A percentile compares a stretch with the other conserved stretches of the same genome.
Evolutionary conservation across 257 asterid genomes (phyloP).

Genomic region (Solanum etuberosum): DNA sequence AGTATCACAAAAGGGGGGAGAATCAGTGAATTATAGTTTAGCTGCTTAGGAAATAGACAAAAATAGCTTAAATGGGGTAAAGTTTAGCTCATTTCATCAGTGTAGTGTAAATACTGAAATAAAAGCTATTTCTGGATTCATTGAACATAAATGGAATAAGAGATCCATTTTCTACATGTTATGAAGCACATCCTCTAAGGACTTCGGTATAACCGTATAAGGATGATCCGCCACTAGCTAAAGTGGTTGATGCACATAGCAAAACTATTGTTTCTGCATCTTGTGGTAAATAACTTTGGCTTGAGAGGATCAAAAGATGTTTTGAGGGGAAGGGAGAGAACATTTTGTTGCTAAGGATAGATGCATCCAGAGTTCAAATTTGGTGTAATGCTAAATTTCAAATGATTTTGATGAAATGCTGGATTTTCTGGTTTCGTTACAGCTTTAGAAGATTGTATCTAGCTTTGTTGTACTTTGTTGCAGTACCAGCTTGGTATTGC

Average conservation of each 20-base stretch:
- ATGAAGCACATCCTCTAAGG: neutral
- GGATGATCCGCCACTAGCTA: neutral
- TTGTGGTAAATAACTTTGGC: neutral
- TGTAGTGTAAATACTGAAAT: neutral
- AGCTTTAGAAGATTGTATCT: neutral
- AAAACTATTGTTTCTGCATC: neutral
- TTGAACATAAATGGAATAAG: neutral
- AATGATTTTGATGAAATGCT: neutral
- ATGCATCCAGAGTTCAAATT: neutral
- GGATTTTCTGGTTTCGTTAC: neutral
- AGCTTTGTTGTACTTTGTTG: neutral
- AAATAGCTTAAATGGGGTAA: neutral
- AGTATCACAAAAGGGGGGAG: neutral
- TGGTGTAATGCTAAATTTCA: neutral
- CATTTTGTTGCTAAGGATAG: neutral
- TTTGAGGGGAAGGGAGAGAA: neutral
- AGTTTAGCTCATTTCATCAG: neutral
- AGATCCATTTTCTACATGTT: neutral
- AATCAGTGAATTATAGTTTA: neutral
- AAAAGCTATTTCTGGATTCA: neutral
- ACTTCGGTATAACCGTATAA: neutral
- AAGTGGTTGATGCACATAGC: neutral
- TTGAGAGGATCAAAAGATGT: neutral
- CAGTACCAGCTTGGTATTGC: neutral
- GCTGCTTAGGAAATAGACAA: neutral